phyloP scores from a whole-genome alignment of 768 basidiomycete species.

The Imleria badia region DNA sequence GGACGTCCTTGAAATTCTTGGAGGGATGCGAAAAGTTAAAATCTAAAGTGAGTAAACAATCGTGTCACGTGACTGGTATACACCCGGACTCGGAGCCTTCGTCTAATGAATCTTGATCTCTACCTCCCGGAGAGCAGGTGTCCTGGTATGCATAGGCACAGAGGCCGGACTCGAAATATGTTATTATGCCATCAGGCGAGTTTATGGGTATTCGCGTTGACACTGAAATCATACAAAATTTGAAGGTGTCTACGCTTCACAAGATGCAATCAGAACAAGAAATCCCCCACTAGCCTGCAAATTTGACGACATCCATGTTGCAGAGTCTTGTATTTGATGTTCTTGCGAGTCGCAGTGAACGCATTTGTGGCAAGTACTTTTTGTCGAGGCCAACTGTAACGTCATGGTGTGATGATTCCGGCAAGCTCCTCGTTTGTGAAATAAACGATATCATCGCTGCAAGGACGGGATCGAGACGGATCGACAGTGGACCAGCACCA shows the following conservation, averaged over 20 bases:
- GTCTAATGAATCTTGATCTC: too few relatives aligned
- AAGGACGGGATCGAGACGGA: constrained; percentile 29
- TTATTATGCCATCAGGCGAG: neutral
- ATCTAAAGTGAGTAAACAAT: neutral
- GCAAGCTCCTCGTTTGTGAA: constrained; percentile 8
- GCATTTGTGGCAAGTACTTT: neutral
- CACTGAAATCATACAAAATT: neutral
- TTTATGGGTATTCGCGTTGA: neutral
- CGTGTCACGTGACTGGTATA: neutral
- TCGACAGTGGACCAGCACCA: constrained; percentile 23
- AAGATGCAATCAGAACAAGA: neutral
- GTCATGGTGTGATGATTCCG: neutral
- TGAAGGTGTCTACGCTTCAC: neutral
- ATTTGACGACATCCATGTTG: neutral
- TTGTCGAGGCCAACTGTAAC: neutral
- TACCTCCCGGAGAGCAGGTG: too few relatives aligned
- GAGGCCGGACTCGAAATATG: too few relatives aligned
- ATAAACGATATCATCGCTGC: constrained; percentile 25
- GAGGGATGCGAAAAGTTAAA: neutral
- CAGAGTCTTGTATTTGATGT: too few relatives aligned
- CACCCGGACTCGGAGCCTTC: too few relatives aligned
- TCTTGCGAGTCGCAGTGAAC: too few relatives aligned
- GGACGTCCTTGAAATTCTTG: neutral
- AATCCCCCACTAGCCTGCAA: neutral
- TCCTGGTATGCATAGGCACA: too few relatives aligned